A percentile compares a stretch with the other conserved stretches of the same genome.
Evolutionary conservation across 163 green algal species (phyloP).

Genomic region (Scenedesmus sp.): DNA sequence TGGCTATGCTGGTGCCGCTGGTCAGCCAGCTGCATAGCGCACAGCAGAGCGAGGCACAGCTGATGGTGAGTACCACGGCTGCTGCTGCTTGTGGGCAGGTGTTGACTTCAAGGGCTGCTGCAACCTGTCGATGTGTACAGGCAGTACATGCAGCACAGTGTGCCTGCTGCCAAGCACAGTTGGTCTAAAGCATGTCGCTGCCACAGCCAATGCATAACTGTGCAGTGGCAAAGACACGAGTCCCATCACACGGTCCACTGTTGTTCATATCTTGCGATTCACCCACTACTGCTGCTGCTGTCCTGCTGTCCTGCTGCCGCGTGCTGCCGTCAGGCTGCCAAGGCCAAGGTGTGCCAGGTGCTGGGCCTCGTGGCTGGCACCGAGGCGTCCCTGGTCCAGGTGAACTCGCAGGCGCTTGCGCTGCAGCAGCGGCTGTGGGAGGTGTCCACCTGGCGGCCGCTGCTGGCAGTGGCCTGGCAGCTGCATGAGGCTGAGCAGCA

Average conservation of each 20-base stretch:
- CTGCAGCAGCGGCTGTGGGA: slow-evolving; percentile 18
- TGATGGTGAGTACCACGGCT: slow-evolving; percentile 1
- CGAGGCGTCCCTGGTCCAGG: not conserved
- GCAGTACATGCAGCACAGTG: too few species aligned
- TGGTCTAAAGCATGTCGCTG: too few species aligned
- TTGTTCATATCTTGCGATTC: not conserved
- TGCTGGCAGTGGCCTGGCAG: slow-evolving; percentile 62
- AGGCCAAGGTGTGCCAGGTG: slow-evolving; percentile 34
- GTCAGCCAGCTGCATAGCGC: not conserved
- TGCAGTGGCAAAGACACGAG: not conserved
- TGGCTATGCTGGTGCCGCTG: slow-evolving; percentile 28
- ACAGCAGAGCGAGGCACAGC: slow-evolving; percentile 10
- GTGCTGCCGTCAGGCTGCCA: slow-evolving; percentile 2
- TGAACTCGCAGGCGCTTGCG: not conserved
- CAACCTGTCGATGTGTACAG: too few species aligned
- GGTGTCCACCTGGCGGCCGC: not conserved
- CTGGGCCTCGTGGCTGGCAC: slow-evolving; percentile 42
- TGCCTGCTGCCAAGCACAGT: too few species aligned
- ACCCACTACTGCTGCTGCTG: not conserved
- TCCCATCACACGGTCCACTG: not conserved
- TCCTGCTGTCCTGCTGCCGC: not conserved
- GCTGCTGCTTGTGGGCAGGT: not conserved
- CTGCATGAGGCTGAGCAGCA: slow-evolving; percentile 55
- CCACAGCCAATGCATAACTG: not conserved
- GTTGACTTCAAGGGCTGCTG: not conserved